phyloP scores from a whole-genome alignment of 257 asterid species.

The Ligustrum vulgare region DNA sequence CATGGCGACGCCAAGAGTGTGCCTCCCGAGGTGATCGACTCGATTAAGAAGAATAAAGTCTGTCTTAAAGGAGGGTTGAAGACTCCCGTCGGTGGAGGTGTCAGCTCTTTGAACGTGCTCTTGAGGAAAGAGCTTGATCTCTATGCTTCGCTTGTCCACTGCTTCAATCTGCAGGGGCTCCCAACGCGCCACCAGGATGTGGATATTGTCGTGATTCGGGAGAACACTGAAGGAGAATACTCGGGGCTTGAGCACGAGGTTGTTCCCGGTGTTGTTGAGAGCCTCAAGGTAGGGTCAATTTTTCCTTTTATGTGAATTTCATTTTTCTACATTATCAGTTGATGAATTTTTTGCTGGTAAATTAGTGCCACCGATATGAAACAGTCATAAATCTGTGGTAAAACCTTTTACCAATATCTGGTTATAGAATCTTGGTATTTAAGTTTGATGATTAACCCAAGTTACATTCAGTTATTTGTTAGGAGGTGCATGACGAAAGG shows the following conservation, averaged over 20 bases:
- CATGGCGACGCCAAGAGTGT: conserved; percentile 87
- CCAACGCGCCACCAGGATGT: conserved; percentile 85
- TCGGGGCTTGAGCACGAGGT: conserved; percentile 99
- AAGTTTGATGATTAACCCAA: background rate
- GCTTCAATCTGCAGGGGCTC: conserved; percentile 79
- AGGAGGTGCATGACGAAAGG: background rate
- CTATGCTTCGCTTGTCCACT: conserved; percentile 88
- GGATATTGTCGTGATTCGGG: conserved; percentile 89
- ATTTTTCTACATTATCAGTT: background rate
- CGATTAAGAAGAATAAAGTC: conserved; percentile 82
- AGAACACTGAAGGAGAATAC: conserved; percentile 96
- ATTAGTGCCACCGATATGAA: background rate
- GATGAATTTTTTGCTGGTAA: background rate
- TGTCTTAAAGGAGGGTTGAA: conserved; percentile 87
- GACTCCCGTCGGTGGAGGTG: conserved; percentile 98
- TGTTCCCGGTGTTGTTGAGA: conserved; percentile 97
- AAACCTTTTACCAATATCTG: background rate
- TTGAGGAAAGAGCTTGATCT: conserved; percentile 93
- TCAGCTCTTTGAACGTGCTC: conserved; percentile 78
- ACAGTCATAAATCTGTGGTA: background rate
- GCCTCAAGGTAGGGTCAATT: conserved; percentile 69
- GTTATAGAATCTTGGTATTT: background rate
- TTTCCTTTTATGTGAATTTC: background rate
- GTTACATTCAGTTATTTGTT: background rate
- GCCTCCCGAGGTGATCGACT: conserved; percentile 70